Evolutionary conservation across 2,329 filamentous ascomycete species (phyloP).

Genomic region (Knoxdaviesia capensis): DNA sequence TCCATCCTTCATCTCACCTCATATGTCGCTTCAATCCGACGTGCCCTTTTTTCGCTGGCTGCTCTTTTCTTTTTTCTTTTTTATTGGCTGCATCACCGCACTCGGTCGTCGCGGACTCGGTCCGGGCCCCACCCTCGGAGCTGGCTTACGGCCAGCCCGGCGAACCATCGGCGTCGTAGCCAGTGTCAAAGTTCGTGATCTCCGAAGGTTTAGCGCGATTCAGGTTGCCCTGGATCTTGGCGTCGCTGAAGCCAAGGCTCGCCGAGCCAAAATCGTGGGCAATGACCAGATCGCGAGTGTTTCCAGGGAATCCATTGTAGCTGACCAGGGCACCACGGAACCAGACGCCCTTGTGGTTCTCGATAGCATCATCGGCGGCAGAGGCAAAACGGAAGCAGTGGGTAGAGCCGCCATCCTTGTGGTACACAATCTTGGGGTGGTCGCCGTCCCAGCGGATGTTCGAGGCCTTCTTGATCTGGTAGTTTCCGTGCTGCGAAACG

Average conservation of each 20-base stretch:
- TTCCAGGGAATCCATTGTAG: slow-evolving; percentile 13
- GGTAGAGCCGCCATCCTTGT: slow-evolving; percentile 15
- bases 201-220: slow-evolving; percentile 2
- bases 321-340: slow-evolving; percentile 12
- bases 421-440: slow-evolving; percentile 17
- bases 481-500: slow-evolving; percentile 14
- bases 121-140: too few relatives aligned
- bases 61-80: too few relatives aligned
- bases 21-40: too few relatives aligned
- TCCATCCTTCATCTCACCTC: too few relatives aligned
- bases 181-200: slow-evolving; percentile 4
- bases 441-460: slow-evolving; percentile 11
- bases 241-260: slow-evolving; percentile 5
- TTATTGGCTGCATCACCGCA: too few relatives aligned
- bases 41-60: too few relatives aligned
- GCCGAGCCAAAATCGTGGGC: slow-evolving; percentile 6
- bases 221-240: slow-evolving; percentile 2
- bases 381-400: slow-evolving; percentile 16
- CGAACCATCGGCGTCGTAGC: background rate
- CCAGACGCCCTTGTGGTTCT: slow-evolving; percentile 16
- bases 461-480: slow-evolving; percentile 7
- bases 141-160: too few relatives aligned
- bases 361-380: slow-evolving; percentile 8
- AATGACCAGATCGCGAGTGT: slow-evolving; percentile 3
- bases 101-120: too few relatives aligned